Evolutionary conservation across 2,329 filamentous ascomycete genomes (phyloP), one percentile per base, ranked within the genome.

Genomic region (Beauveria australis): DNA sequence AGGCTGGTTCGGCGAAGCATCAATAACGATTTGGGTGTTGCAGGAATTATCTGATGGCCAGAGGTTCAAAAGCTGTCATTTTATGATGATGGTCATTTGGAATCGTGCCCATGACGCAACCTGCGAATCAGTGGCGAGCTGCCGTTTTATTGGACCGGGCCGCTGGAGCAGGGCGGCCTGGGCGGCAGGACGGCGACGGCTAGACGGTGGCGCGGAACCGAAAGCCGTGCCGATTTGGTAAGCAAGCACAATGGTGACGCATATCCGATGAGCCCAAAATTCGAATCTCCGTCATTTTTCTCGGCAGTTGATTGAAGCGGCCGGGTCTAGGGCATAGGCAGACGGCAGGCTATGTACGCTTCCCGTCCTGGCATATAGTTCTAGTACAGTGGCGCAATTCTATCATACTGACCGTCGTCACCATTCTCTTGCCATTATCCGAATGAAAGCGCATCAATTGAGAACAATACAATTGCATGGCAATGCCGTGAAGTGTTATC

Each of bases 1-100:
- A 60, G 51, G 43, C 44, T 56, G 12, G 26, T 55, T 44, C 51
- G 52, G 47, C 52, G 51, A 52, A 62, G 61, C 61, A 62, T 62
- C 26, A 62, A 62, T 37, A 30, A 56, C 44, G 19, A 22, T 19
- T 37, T 43, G 43, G 26, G 19, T 24, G 46, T 18, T 19, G 46
- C 9, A 28, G 16, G n/a, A 33, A 48, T 16, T 0, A 33, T 8
- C 9, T 33, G n/a, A n/a, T 26, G 6, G 24, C 14, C 5, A 9
- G 41, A 47, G 40, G 1, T 53, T 49, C 19, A 19, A 28, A 14
- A 8, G 22, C 22, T 47, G 2, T 59, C 12, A 1, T 48, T 53
- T 22, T 49, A 54, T 54, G 41, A 30, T 46, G n/a, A 48, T 53
- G 28, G 1, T 41, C n/a, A 37, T 53, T 53, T 53, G 57, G 47